Conservation (phyloP, 2,329 filamentous ascomycete genomes). For the Orbilia javanica region DNA sequence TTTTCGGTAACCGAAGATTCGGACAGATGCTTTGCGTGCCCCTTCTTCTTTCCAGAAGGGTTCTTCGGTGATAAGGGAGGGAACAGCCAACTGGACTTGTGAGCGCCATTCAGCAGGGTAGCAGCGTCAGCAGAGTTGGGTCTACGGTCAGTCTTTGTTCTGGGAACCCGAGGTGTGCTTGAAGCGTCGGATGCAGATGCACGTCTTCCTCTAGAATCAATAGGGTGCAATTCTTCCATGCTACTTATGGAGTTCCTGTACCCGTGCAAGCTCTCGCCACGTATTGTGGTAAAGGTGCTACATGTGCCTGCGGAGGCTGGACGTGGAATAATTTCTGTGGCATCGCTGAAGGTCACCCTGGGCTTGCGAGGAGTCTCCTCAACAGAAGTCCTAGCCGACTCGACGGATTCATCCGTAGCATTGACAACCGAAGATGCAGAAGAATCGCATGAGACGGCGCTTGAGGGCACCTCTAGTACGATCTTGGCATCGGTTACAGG, state of each 20-base stretch:
- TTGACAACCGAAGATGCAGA: constrained; percentile 52
- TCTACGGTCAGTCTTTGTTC: constrained; percentile 49
- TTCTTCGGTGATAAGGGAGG: constrained; percentile 55
- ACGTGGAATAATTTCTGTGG: constrained; percentile 83
- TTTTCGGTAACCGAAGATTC: constrained; percentile 65
- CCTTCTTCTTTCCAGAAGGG: constrained; percentile 56
- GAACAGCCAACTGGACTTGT: constrained; percentile 55
- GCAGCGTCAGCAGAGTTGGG: constrained; percentile 57
- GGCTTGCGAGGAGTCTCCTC: constrained; percentile 64
- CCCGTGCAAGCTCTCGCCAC: constrained; percentile 75
- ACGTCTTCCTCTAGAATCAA: constrained; percentile 66
- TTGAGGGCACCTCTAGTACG: constrained; percentile 37
- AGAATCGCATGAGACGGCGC: constrained; percentile 38
- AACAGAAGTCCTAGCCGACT: constrained; percentile 54
- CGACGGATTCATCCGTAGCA: constrained; percentile 43
- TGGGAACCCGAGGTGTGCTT: constrained; percentile 4
- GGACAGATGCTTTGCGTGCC: constrained; percentile 59
- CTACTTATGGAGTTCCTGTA: constrained; percentile 64
- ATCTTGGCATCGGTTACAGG: constrained; percentile 45
- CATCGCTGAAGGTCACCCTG: constrained; percentile 85
- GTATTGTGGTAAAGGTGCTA: constrained; percentile 78
- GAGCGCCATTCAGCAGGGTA: constrained; percentile 41
- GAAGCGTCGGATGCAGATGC: constrained; percentile 64
- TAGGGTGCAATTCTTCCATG: constrained; percentile 62
- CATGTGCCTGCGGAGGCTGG: constrained; percentile 88